A percentile compares a stretch with the other conserved stretches of the same genome.
Evolutionary conservation across 2,329 filamentous ascomycete species (phyloP).

Genomic region (Volutella citrinella): DNA sequence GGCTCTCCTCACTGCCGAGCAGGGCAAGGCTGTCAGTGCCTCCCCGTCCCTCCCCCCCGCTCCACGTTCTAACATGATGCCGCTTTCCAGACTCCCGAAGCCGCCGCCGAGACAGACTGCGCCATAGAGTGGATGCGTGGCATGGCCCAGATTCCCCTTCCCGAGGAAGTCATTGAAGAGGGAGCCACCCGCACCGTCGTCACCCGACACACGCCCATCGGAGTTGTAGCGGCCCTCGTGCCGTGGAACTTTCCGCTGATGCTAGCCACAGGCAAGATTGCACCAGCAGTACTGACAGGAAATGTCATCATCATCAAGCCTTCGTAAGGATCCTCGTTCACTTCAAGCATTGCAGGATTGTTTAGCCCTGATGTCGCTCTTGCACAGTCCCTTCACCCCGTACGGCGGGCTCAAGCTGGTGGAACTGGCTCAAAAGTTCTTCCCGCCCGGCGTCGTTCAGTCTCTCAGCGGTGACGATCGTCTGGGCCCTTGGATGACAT

Average conservation of each 20-base stretch:
- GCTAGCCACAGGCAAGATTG: constrained; percentile 51
- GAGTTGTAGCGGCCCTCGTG: constrained; percentile 45
- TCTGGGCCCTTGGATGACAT: constrained; percentile 57
- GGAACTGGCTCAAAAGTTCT: constrained; percentile 54
- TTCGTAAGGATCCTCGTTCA: constrained; percentile 36
- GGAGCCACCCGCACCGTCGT: constrained; percentile 27
- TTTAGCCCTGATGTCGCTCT: too few relatives aligned
- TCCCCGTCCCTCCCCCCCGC: too few relatives aligned
- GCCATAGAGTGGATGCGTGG: constrained; percentile 26
- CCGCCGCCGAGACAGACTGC: constrained; percentile 20
- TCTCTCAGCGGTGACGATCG: constrained; percentile 57
- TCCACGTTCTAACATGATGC: too few relatives aligned
- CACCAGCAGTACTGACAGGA: constrained; percentile 54
- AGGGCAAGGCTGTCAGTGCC: constrained; percentile 28
- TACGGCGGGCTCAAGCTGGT: constrained; percentile 58
- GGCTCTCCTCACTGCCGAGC: constrained; percentile 23
- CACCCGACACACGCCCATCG: constrained; percentile 37
- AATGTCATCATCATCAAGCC: constrained; percentile 56
- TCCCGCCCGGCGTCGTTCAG: constrained; percentile 62
- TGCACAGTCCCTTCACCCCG: constrained; percentile 49
- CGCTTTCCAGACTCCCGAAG: constrained; percentile 22
- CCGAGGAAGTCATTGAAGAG: constrained; percentile 39
- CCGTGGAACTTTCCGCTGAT: constrained; percentile 59
- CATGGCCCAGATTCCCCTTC: constrained; percentile 24
- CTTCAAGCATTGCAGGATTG: too few relatives aligned